Percentiles rank a stretch among this genome's conserved stretches.
Conservation (phyloP, 345 rosid genomes). For the Syzygium oleosum region DNA sequence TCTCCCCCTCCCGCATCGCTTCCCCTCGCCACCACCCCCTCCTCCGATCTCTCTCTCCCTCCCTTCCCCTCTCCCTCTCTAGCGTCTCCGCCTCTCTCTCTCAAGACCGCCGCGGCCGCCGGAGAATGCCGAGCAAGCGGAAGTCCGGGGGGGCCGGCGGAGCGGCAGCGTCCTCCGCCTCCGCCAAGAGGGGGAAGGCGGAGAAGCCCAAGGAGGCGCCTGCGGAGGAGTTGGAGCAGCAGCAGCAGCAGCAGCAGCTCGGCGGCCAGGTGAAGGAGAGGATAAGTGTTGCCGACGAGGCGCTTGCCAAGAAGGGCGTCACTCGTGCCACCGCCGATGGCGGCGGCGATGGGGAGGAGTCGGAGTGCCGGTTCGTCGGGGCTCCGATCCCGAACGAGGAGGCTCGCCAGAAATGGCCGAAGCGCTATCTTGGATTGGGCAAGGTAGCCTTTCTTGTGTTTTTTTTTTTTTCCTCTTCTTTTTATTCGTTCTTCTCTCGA, state of each 20-base stretch:
- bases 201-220: not conserved
- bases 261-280: not conserved
- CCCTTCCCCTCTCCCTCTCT: slow-evolving; percentile 29
- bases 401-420: not conserved
- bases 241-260: not conserved
- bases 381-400: not conserved
- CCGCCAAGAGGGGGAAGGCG: not conserved
- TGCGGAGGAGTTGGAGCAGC: not conserved
- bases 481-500: not conserved
- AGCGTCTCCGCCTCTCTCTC: slow-evolving; percentile 4
- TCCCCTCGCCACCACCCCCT: slow-evolving; percentile 9
- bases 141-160: not conserved
- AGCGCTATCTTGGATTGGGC: not conserved
- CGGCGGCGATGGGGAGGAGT: not conserved
- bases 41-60: slow-evolving; percentile 13
- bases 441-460: not conserved
- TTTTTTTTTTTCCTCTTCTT: not conserved
- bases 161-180: not conserved
- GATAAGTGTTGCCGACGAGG: not conserved
- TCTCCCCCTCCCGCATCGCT: slow-evolving; percentile 10
- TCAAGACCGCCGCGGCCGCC: not conserved
- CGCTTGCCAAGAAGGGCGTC: not conserved
- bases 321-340: not conserved
- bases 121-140: slow-evolving; percentile 7
- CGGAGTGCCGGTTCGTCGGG: not conserved